Conservation (phyloP, 108 stramenopile species). For the Skeletonema menzelii region DNA sequence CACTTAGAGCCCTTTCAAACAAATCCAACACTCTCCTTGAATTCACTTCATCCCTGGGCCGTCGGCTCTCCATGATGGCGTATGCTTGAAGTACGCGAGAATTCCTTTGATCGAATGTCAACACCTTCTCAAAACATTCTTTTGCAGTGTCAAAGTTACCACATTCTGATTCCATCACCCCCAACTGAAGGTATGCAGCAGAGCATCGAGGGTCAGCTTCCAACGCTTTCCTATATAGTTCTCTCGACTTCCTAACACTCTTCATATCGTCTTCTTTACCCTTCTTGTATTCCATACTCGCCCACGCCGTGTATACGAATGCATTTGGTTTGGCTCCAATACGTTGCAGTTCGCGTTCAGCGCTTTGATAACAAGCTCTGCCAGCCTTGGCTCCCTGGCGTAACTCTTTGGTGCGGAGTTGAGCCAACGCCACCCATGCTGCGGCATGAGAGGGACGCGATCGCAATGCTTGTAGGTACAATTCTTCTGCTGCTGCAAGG, state of each 20-base stretch:
- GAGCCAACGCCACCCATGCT: constrained; percentile 83
- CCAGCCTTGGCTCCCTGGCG: constrained; percentile 73
- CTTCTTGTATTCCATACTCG: constrained; percentile 79
- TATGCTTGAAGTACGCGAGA: constrained; percentile 88
- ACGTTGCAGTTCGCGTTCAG: constrained; percentile 67
- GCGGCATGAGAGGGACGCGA: constrained; percentile 86
- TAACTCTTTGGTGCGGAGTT: constrained; percentile 80
- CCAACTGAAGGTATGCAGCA: constrained; percentile 80
- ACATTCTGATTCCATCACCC: constrained; percentile 77
- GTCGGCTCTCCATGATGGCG: constrained; percentile 88
- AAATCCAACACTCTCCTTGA: constrained; percentile 79
- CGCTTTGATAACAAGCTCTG: constrained; percentile 74
- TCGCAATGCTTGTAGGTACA: constrained; percentile 66
- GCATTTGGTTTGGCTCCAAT: constrained; percentile 67
- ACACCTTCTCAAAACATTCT: constrained; percentile 76
- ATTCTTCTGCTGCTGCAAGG: constrained; percentile 71
- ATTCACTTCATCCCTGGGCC: constrained; percentile 60
- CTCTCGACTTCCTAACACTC: constrained; percentile 50
- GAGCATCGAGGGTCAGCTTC: constrained; percentile 79
- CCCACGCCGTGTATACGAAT: constrained; percentile 89
- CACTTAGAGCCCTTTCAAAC: constrained; percentile 85
- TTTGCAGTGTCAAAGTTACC: constrained; percentile 76
- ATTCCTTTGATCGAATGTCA: constrained; percentile 84
- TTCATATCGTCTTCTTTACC: constrained; percentile 41
- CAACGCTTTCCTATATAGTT: constrained; percentile 66